These are phyloP conservation scores for Pinguiococcus pyrenoidosus DNA, from an alignment of 108 stramenopile species.

Conservation along the genomic window DNA sequence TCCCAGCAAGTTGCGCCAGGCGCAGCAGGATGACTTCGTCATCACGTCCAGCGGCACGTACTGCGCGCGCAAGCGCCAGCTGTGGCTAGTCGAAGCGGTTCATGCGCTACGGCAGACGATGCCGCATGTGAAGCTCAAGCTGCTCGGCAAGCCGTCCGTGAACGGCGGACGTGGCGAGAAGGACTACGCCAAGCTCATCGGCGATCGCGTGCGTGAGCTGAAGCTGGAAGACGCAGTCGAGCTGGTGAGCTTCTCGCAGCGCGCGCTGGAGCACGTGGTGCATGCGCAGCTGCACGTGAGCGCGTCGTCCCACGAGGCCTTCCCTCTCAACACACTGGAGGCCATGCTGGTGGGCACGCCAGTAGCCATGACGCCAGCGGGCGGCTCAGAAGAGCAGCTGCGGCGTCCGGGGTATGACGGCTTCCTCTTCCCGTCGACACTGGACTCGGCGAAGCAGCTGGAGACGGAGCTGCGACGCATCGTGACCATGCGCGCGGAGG, in stretches of 20 bases:
- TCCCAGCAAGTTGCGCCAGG: too few species aligned
- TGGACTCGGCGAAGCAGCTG: too few species aligned
- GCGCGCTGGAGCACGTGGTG: background rate
- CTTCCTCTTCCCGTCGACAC: too few species aligned
- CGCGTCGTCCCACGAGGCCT: background rate
- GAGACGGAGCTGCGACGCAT: too few species aligned
- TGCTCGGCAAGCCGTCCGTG: background rate
- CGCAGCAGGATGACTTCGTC: too few species aligned
- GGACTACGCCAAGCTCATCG: background rate
- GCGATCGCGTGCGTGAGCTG: too few species aligned
- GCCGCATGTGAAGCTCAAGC: background rate
- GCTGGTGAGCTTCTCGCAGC: background rate
- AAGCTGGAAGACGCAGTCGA: background rate
- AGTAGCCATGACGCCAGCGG: background rate
- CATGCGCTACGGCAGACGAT: background rate
- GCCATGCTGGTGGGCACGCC: background rate
- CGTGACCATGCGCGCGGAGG: too few species aligned
- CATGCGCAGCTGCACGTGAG: background rate
- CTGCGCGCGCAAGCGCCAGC: slow-evolving; percentile 1
- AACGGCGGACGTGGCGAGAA: background rate
- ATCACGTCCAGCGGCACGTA: background rate
- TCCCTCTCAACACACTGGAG: slow-evolving; percentile 1
- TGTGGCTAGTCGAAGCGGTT: background rate
- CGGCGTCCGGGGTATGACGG: too few species aligned
- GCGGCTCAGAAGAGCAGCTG: slow-evolving; percentile 2